Evolutionary conservation across 768 basidiomycete species (phyloP).

Genomic region (Mycena haematopus): DNA sequence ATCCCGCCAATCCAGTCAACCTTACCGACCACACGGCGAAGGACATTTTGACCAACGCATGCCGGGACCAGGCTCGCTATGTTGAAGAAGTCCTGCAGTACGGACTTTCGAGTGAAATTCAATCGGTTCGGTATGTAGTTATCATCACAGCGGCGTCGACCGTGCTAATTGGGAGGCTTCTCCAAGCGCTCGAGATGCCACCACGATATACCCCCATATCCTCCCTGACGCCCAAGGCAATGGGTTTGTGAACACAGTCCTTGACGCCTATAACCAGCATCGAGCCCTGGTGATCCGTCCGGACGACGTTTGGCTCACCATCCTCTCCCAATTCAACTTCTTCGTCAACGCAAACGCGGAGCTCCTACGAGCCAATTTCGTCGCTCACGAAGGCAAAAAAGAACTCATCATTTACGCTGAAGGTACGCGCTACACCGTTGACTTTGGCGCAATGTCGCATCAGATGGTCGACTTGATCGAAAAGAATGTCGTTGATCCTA

Average conservation of each 20-base stretch:
- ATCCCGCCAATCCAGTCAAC: background rate
- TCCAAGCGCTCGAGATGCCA: background rate
- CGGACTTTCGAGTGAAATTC: slow-evolving; percentile 1
- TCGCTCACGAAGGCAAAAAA: slow-evolving; percentile 34
- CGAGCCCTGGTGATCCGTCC: slow-evolving; percentile 44
- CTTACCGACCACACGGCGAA: background rate
- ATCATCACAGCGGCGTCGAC: background rate
- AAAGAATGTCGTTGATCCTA: slow-evolving; percentile 31
- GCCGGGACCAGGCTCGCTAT: slow-evolving; percentile 5
- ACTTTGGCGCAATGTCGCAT: slow-evolving; percentile 36
- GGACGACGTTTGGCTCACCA: slow-evolving; percentile 48
- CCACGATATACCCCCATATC: background rate
- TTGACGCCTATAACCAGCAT: slow-evolving; percentile 35
- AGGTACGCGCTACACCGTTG: slow-evolving; percentile 20
- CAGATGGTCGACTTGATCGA: slow-evolving; percentile 29
- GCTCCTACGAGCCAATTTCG: slow-evolving; percentile 34
- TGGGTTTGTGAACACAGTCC: slow-evolving; percentile 35
- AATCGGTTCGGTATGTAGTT: background rate
- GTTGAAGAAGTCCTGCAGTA: slow-evolving; percentile 10
- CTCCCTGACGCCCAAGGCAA: slow-evolving; percentile 15
- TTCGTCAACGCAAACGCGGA: slow-evolving; percentile 38
- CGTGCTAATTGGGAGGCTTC: background rate
- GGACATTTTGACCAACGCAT: background rate
- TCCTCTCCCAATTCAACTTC: slow-evolving; percentile 38
- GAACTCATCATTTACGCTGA: slow-evolving; percentile 29